Evolutionary conservation across 164 flowering plant genomes (phyloP), one percentile per base, ranked within the genome.

Genomic region (Vitis vinifera): DNA sequence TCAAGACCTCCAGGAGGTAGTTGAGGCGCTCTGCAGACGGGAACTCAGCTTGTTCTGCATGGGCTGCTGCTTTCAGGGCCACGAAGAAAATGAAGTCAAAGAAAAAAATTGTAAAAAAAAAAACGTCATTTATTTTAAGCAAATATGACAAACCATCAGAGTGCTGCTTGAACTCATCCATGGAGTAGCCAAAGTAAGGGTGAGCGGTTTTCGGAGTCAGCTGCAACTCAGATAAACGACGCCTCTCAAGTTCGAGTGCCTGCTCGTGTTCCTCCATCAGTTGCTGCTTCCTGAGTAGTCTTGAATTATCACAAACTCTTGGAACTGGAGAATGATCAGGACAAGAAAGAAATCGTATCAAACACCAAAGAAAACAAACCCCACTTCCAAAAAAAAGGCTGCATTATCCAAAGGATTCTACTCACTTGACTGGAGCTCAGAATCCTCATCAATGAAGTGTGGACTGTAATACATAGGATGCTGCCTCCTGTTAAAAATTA

Each of bases 371-470:
- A 15, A 65, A 74, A 8, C 30, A 31, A 15, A 10, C 10, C 9
- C 19, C 12, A 68, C 37, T 58, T 14, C 0, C 11, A 19, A 17
- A 48, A 23, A 10, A 10, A 17, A 15, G 13, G 9, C 14, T 8
- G 15, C 10, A 53, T 58, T 9, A 12, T n/a, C 30, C 9, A 31
- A 10, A 55, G 13, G 3, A 16, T 51, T 19, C 11, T 29, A 76
- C 92, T 87, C 68, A 89, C 97, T 63, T 16, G 87, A 64, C 49
- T 87, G 85, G 72, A 84, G 56, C 62, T 84, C 89, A 13, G 82
- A 62, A 37, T 89, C 92, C 61, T 82, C 66, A 16, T 85, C 89
- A 2, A 78, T 68, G 56, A 72, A 82, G 44, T 86, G 85, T 10
- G 76, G 52, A 59, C 72, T 59, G 62, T 75, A 84, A 27, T 68